These are phyloP conservation scores for Oryza rufipogon DNA, from an alignment of 176 grass and related monocot genomes.

Conservation along the genomic window DNA sequence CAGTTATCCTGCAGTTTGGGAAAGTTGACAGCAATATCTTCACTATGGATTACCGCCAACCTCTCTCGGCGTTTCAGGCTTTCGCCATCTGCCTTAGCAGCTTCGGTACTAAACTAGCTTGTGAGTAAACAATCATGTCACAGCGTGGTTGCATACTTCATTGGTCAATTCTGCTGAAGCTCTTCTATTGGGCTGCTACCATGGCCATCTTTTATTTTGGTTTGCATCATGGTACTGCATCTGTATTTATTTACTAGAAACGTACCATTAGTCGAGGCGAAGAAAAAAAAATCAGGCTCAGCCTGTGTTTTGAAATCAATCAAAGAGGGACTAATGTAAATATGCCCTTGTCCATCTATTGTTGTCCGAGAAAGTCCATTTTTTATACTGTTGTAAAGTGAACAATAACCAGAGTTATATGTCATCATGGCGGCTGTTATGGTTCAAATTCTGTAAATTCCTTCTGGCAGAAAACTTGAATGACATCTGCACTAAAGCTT, in stretches of 20 bases:
- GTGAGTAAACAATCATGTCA: conserved; percentile 44
- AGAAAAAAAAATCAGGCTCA: background rate
- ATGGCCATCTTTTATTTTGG: background rate
- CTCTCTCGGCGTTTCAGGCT: conserved; percentile 68
- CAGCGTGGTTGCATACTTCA: background rate
- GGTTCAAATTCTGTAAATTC: background rate
- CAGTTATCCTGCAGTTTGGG: conserved; percentile 63
- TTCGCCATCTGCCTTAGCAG: conserved; percentile 73
- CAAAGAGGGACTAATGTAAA: conserved; percentile 11
- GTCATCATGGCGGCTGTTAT: background rate
- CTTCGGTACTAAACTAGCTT: conserved; percentile 69
- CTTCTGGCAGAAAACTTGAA: background rate
- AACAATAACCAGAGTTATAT: background rate
- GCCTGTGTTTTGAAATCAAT: background rate
- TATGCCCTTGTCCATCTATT: background rate
- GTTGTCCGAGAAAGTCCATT: background rate
- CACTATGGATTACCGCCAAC: conserved; percentile 70
- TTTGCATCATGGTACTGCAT: conserved; percentile 5
- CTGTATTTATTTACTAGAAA: background rate
- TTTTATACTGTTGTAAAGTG: background rate
- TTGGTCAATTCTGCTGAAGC: background rate
- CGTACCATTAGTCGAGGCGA: background rate
- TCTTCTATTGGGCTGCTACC: background rate
- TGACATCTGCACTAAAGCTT: background rate
- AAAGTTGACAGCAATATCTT: conserved; percentile 53